phyloP scores from a whole-genome alignment of 148 eudicot genomes.

The Diospyros lotus region DNA sequence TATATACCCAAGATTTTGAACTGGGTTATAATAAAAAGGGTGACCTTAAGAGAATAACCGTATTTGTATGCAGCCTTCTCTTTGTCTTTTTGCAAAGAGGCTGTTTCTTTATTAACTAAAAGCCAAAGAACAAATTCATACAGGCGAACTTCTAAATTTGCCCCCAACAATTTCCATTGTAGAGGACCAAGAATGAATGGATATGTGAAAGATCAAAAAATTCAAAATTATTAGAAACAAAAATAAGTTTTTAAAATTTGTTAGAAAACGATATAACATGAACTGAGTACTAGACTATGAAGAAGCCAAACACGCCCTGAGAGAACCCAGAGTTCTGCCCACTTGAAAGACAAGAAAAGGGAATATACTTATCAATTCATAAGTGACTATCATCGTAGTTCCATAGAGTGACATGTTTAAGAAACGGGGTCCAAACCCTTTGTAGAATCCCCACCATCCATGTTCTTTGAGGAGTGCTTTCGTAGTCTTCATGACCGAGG shows the following conservation, averaged over 20 bases:
- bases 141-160: background rate
- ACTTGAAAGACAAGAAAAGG: background rate
- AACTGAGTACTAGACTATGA: background rate
- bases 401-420: constrained; percentile 80
- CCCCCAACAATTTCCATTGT: background rate
- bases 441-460: constrained; percentile 77
- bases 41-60: too few species aligned
- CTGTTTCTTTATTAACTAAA: too few species aligned
- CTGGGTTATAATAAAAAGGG: too few species aligned
- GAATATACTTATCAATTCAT: constrained; percentile 66
- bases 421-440: constrained; percentile 80
- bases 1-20: too few species aligned
- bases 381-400: constrained; percentile 76
- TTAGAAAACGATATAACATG: background rate
- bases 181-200: background rate
- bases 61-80: too few species aligned
- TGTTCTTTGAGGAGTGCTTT: constrained; percentile 56
- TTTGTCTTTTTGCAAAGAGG: too few species aligned
- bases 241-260: background rate
- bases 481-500: constrained; percentile 56
- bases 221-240: background rate
- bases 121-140: background rate
- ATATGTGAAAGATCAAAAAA: background rate
- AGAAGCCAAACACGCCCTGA: background rate
- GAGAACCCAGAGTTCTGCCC: too few species aligned